Conservation (phyloP, 208 protist species). For the Acanthamoeba healyi region DNA sequence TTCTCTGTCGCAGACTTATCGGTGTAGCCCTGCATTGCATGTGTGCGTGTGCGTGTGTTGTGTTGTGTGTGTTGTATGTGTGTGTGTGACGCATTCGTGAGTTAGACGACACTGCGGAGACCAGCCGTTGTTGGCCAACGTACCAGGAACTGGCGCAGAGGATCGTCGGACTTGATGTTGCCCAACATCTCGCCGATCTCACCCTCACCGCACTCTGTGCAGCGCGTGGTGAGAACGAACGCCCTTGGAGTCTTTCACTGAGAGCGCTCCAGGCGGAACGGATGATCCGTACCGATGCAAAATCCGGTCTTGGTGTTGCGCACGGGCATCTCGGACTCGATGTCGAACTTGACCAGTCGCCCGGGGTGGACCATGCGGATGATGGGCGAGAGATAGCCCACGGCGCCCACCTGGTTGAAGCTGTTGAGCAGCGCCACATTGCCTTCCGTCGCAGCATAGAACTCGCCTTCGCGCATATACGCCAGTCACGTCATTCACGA, state of each 20-base stretch:
- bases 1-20: conserved; percentile 61
- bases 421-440: conserved; percentile 81
- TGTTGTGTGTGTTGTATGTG: too few species aligned
- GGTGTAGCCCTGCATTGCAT: conserved; percentile 66
- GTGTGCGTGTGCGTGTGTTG: not conserved
- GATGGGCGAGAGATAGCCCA: conserved; percentile 78
- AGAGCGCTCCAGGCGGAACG: not conserved
- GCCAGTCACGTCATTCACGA: too few species aligned
- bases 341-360: conserved; percentile 73
- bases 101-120: too few species aligned
- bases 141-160: conserved; percentile 63
- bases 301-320: conserved; percentile 74
- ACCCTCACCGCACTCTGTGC: conserved; percentile 34
- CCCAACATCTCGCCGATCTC: conserved; percentile 79
- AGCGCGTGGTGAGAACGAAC: not conserved
- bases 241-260: not conserved
- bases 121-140: not conserved
- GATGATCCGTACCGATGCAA: conserved; percentile 63
- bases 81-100: too few species aligned
- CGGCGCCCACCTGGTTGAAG: conserved; percentile 73
- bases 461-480: conserved; percentile 90
- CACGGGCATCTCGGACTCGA: conserved; percentile 67
- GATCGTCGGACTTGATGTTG: conserved; percentile 65
- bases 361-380: conserved; percentile 40
- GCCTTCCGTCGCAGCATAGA: conserved; percentile 94